These are phyloP conservation scores for Isoetes engelmannii DNA, from an alignment of 83 land plant species.

Conservation along the genomic window DNA sequence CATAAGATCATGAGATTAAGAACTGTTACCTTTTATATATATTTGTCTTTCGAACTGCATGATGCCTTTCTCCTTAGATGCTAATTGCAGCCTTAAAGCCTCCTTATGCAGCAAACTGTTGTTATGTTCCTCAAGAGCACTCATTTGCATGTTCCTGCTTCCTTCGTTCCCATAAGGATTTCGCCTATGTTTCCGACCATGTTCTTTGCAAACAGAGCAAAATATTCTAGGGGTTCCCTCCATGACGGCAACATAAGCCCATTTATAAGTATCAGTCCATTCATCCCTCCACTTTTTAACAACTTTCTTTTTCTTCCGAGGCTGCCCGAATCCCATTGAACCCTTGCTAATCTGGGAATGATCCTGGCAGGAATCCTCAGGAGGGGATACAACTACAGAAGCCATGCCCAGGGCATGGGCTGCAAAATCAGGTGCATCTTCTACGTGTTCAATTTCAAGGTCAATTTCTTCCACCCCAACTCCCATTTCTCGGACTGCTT, in stretches of 20 bases:
- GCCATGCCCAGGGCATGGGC: constrained; percentile 26
- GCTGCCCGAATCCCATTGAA: too few relatives aligned
- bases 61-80: constrained; percentile 75
- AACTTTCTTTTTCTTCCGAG: constrained; percentile 76
- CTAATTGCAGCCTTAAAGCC: constrained; percentile 86
- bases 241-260: constrained; percentile 88
- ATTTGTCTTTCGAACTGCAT: constrained; percentile 68
- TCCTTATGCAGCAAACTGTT: constrained; percentile 96
- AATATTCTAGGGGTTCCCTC: constrained; percentile 90
- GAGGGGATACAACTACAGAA: too few relatives aligned
- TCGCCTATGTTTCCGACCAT: constrained; percentile 92
- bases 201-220: constrained; percentile 88
- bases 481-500: constrained; percentile 55
- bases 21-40: constrained; percentile 77
- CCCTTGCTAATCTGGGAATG: too few relatives aligned
- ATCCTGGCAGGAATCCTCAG: too few relatives aligned
- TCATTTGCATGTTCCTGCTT: constrained; percentile 99
- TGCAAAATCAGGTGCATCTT: constrained; percentile 72
- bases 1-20: neutral
- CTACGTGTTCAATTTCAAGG: constrained; percentile 82
- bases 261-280: constrained; percentile 99
- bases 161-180: constrained; percentile 99
- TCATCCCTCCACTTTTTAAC: constrained; percentile 99
- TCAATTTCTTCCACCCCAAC: constrained; percentile 69
- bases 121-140: constrained; percentile 97